Evolutionary conservation across 176 grass and related monocot genomes (phyloP), one percentile per base, ranked within the genome.

Genomic region (Zea mays): DNA sequence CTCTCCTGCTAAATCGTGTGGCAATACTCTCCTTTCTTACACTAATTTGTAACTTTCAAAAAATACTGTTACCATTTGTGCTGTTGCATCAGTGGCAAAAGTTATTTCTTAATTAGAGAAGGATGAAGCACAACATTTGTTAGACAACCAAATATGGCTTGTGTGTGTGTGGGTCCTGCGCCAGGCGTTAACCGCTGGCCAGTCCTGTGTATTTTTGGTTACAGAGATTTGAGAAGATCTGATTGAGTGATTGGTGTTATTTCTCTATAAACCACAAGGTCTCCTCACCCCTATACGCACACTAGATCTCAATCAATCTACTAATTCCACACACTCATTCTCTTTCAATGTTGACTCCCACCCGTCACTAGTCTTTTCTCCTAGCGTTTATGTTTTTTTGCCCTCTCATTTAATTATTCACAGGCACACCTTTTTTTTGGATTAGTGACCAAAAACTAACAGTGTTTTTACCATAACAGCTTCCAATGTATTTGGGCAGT

Each of bases 401-500:
- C 10, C 55, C 1, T 17, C 17, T 12, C 4, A 47, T 76, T 17
- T 56, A 48, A 47, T 45, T 77, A 49, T 50, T 13, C 77, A 9
- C 0, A 19, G n/a, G n/a, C 44, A 3, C 3, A 57, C 16, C 45
- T 67, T 62, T 61, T 88, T 36, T 62, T 61, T 19, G 37, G 16
- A 80, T 75, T 52, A 5, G 17, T 65, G 37, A 36, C 10, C 5
- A 72, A 48, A 65, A 75, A 68, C 14, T 50, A 36, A 71, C 35
- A 75, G 36, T 4, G 40, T 80, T 76, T 76, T 76, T 62, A 41
- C 33, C 44, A 10, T 7, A 76, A 38, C 77, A 95, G 92, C 55
- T 92, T 52, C 92, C 75, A 37, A 85, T 48, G 58, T 95, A 80
- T 78, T 62, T 65, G 12, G 85, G 83, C 34, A 87, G 86, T 79